Conservation (phyloP, 2,329 filamentous ascomycete genomes). For the Verticillium albo-atrum region DNA sequence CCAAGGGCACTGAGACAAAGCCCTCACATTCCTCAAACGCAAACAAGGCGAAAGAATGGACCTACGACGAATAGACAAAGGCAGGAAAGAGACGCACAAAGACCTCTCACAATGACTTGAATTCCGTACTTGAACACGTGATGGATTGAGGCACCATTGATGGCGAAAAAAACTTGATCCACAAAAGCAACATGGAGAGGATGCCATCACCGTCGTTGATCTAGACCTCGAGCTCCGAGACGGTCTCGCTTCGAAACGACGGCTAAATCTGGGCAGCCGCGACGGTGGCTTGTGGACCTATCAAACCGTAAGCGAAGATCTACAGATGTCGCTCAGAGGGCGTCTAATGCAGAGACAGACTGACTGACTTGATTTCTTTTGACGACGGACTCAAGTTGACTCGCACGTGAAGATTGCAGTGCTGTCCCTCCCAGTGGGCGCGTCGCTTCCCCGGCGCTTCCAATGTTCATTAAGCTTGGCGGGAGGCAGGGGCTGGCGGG, state of each 20-base stretch:
- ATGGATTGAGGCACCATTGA: background rate
- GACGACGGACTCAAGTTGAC: background rate
- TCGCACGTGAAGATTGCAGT: background rate
- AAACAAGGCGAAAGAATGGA: too few species aligned
- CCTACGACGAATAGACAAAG: background rate
- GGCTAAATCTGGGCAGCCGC: background rate
- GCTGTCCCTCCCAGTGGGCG: background rate
- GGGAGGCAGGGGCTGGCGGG: background rate
- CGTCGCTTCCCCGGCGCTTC: background rate
- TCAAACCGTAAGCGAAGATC: background rate
- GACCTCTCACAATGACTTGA: too few species aligned
- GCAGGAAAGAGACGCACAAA: too few species aligned
- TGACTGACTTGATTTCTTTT: background rate
- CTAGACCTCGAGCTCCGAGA: background rate
- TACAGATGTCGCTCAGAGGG: background rate
- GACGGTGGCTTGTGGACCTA: background rate
- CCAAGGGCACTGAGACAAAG: too few species aligned
- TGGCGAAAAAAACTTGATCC: background rate
- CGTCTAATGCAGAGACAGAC: background rate
- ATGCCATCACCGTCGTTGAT: background rate
- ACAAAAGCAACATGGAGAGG: background rate
- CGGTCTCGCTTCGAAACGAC: background rate
- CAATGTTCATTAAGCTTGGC: background rate
- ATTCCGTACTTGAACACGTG: background rate
- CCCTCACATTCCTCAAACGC: too few species aligned